Evolutionary conservation across 1,284 basidiomycete species (phyloP), one percentile per base, ranked within the genome.

Genomic region (Trametes hirsuta): DNA sequence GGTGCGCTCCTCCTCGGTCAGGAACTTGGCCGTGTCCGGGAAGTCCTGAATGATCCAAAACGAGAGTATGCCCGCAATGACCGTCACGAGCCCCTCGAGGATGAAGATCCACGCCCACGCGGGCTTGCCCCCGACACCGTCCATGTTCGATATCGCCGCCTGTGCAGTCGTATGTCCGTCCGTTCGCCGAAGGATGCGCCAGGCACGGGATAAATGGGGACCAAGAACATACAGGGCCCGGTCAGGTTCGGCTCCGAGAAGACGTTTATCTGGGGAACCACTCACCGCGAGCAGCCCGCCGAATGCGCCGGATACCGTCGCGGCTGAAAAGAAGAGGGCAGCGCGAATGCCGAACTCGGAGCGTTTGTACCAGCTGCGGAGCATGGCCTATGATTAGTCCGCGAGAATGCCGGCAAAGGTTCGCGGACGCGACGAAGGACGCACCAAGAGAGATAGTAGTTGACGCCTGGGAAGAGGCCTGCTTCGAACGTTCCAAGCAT

Each of bases 21-120:
- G 79, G 77, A 92, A 92, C 66, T 82, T 90, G 45, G 91, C 91
- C 0, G 84, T 88, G 68, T 91, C 88, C 4, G 90, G 91, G 76
- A 93, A 93, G 73, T 93, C 91, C 69, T 89, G 85, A 62, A 92
- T 84, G 65, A 92, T 84, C 81, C 83, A 93, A 77, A 86, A 93
- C 4, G 89, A 90, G 3, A 77, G 67, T n/a, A 74, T 67, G 2
- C 88, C 89, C 2, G 86, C 85, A 22, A 91, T 8, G 34, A 92
- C 81, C 2, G 91, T 93, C 22, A 77, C 77, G 35, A 92, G 77
- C 30, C 85, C 86, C 63, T 87, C 84, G 21, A 88, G 65, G 66
- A 87, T 86, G 75, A 92, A 91, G 69, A 91, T 90, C 89, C 89
- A 91, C 37, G 86, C 78, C 77, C 76, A 80, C 6, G 73, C 79